phyloP scores from a whole-genome alignment of 2,329 filamentous ascomycete genomes.

The Geosmithia flava region DNA sequence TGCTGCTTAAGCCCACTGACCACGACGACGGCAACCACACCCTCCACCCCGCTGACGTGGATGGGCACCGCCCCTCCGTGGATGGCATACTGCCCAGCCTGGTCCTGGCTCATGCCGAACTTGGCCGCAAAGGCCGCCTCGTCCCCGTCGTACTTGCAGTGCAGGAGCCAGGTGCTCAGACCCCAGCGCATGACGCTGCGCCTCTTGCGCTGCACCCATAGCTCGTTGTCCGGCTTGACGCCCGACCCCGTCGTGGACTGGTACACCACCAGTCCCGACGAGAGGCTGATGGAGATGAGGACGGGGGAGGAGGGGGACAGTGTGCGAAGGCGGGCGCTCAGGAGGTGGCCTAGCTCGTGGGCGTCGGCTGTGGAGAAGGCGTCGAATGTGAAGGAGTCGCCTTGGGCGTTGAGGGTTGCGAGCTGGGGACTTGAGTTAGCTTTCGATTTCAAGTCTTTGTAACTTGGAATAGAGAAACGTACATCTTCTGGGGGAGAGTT shows the following conservation, averaged over 20 bases:
- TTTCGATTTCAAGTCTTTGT: neutral
- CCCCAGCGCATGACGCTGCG: constrained; percentile 63
- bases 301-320: constrained; percentile 31
- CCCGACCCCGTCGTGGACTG: constrained; percentile 56
- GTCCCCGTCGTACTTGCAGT: constrained; percentile 52
- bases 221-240: constrained; percentile 58
- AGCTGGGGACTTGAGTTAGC: constrained; percentile 8
- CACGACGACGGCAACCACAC: constrained; percentile 61
- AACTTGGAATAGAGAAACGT: no score
- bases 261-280: constrained; percentile 51
- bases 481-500: constrained; percentile 1
- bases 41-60: constrained; percentile 60
- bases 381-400: constrained; percentile 29
- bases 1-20: constrained; percentile 67
- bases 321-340: constrained; percentile 46
- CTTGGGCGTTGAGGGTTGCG: constrained; percentile 16
- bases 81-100: constrained; percentile 55
- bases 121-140: constrained; percentile 53
- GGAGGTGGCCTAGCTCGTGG: constrained; percentile 50
- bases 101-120: constrained; percentile 46
- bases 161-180: constrained; percentile 57
- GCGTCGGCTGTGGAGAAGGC: constrained; percentile 53
- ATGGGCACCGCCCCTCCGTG: constrained; percentile 69
- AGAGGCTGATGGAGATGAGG: constrained; percentile 53
- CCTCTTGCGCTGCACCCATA: constrained; percentile 59